These are phyloP conservation scores for Salisapilia sapeloensis DNA, from an alignment of 352 stramenopile species.

Conservation along the genomic window DNA sequence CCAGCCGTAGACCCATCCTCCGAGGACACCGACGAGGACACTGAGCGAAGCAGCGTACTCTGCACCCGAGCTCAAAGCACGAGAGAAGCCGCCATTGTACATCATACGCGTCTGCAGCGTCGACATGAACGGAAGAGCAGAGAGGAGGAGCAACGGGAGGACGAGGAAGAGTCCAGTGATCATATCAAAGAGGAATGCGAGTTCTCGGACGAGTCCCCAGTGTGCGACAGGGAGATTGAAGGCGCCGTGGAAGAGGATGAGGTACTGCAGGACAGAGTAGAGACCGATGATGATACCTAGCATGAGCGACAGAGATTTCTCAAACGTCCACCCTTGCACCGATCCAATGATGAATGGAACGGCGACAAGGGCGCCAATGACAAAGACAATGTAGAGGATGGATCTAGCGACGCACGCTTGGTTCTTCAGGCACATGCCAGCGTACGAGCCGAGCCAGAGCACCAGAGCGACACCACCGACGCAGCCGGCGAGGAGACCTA, in stretches of 20 bases:
- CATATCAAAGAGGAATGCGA: conserved; percentile 81
- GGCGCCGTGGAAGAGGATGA: conserved; percentile 50
- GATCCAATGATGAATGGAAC: conserved; percentile 42
- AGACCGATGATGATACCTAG: conserved; percentile 57
- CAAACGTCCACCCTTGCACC: conserved; percentile 32
- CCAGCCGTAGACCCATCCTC: conserved; percentile 66
- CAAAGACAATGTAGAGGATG: conserved; percentile 50
- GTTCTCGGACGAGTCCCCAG: conserved; percentile 48
- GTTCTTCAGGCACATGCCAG: conserved; percentile 30
- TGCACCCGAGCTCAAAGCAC: conserved; percentile 61
- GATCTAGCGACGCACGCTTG: conserved; percentile 31
- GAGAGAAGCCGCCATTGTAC: conserved; percentile 82
- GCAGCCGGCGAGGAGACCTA: conserved; percentile 34
- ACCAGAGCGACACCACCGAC: conserved; percentile 37
- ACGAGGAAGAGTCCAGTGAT: conserved; percentile 61
- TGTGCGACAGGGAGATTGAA: conserved; percentile 44
- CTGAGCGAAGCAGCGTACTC: conserved; percentile 67
- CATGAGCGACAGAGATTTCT: conserved; percentile 55
- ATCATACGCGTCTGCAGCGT: conserved; percentile 84
- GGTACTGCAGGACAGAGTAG: conserved; percentile 57
- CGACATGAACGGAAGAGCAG: conserved; percentile 76
- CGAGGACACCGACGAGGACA: conserved; percentile 47
- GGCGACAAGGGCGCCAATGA: conserved; percentile 35
- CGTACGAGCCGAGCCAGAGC: conserved; percentile 49
- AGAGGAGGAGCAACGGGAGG: conserved; percentile 52